These are phyloP conservation scores for Gymnopilus junonius DNA, from an alignment of 768 basidiomycete species.

Conservation along the genomic window DNA sequence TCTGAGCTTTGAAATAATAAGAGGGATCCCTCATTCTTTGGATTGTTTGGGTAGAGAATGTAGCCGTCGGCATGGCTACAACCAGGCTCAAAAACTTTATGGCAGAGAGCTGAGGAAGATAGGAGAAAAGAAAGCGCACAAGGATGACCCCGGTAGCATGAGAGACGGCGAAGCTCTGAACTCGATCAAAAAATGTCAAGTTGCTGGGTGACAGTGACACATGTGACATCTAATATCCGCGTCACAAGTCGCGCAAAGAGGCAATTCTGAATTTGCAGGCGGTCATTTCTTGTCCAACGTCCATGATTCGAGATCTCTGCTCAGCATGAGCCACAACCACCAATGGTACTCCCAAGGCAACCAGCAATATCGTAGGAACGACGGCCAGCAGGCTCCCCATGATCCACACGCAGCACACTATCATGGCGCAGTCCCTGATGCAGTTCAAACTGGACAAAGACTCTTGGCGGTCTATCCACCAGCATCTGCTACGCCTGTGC, in stretches of 20 bases:
- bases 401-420: background rate
- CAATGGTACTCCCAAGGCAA: slow-evolving; percentile 34
- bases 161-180: slow-evolving; percentile 8
- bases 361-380: slow-evolving; percentile 30
- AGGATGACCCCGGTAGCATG: slow-evolving; percentile 13
- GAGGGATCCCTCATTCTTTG: slow-evolving; percentile 24
- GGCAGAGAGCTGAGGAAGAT: slow-evolving; percentile 3
- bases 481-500: slow-evolving; percentile 77
- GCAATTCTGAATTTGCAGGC: slow-evolving; percentile 17
- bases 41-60: slow-evolving; percentile 19
- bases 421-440: slow-evolving; percentile 38
- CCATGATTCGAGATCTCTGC: slow-evolving; percentile 4
- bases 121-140: slow-evolving; percentile 1
- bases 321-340: slow-evolving; percentile 38
- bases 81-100: background rate
- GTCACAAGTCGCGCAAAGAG: slow-evolving; percentile 23
- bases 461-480: slow-evolving; percentile 72
- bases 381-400: slow-evolving; percentile 3
- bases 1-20: slow-evolving; percentile 27
- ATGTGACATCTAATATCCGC: slow-evolving; percentile 27
- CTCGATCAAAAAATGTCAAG: slow-evolving; percentile 3
- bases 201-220: slow-evolving; percentile 13
- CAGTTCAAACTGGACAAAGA: slow-evolving; percentile 70
- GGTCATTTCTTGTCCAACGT: slow-evolving; percentile 2
- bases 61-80: slow-evolving; percentile 21